Conservation (phyloP, 768 basidiomycete species). For the Boletus subcaerulescens region DNA sequence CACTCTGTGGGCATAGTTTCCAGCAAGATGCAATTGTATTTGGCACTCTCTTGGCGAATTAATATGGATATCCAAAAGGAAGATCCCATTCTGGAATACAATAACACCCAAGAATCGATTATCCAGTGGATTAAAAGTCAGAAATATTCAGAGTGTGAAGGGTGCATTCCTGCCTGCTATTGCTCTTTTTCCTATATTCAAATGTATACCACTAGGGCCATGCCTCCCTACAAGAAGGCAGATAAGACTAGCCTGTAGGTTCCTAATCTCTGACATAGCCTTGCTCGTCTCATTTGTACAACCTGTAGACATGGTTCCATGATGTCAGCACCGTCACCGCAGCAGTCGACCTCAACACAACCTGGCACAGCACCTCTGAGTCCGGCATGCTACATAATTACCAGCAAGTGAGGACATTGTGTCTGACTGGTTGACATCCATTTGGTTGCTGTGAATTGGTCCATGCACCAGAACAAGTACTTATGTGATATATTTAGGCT, state of each 20-base stretch:
- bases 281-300: background rate
- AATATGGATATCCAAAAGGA: background rate
- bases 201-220: background rate
- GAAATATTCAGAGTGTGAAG: background rate
- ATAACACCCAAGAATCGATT: background rate
- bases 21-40: background rate
- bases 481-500: too few species aligned
- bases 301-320: background rate
- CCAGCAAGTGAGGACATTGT: too few species aligned
- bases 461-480: too few species aligned
- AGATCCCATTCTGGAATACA: background rate
- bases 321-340: background rate
- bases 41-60: constrained; percentile 7
- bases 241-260: background rate
- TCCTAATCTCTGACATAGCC: background rate
- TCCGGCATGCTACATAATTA: too few species aligned
- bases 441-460: too few species aligned
- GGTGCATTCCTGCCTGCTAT: background rate
- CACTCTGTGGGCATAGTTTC: constrained; percentile 1
- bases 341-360: background rate
- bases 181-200: background rate
- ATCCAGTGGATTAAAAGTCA: background rate
- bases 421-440: too few species aligned
- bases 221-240: background rate
- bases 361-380: too few species aligned